Conservation (phyloP, 805 yeast species). For the Peterozyma toletana region DNA sequence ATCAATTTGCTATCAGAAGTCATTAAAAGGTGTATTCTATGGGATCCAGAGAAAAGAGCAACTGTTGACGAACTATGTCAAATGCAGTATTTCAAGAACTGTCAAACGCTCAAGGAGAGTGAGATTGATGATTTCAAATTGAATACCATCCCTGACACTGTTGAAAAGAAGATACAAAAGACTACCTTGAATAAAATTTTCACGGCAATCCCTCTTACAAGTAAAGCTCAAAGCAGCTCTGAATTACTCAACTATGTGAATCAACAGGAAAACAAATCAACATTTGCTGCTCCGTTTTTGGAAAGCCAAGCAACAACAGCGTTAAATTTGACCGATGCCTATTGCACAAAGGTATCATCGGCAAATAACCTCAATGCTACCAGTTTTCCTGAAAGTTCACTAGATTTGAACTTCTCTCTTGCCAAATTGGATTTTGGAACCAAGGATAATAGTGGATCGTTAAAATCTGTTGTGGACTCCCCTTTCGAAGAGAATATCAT, state of each 20-base stretch:
- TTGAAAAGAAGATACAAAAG: background rate
- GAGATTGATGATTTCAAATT: no score
- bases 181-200: background rate
- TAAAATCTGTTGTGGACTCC: no score
- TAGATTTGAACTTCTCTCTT: no score
- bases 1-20: slow-evolving; percentile 33
- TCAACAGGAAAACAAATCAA: no score
- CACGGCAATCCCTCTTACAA: background rate
- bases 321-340: no score
- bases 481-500: no score
- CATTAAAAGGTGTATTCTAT: slow-evolving; percentile 47
- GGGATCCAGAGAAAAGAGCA: slow-evolving; percentile 74
- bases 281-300: no score
- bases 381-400: background rate
- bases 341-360: no score
- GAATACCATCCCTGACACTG: slow-evolving; percentile 6
- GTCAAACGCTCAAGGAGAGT: slow-evolving; percentile 19
- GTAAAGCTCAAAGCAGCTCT: background rate
- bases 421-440: no score
- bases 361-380: slow-evolving; percentile 1
- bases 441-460: no score
- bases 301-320: no score
- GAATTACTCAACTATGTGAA: background rate
- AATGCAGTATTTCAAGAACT: slow-evolving; percentile 48
- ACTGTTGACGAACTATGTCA: slow-evolving; percentile 39